These are phyloP conservation scores for Hygrophoropsis aurantiaca DNA, from an alignment of 768 basidiomycete species.

Conservation along the genomic window DNA sequence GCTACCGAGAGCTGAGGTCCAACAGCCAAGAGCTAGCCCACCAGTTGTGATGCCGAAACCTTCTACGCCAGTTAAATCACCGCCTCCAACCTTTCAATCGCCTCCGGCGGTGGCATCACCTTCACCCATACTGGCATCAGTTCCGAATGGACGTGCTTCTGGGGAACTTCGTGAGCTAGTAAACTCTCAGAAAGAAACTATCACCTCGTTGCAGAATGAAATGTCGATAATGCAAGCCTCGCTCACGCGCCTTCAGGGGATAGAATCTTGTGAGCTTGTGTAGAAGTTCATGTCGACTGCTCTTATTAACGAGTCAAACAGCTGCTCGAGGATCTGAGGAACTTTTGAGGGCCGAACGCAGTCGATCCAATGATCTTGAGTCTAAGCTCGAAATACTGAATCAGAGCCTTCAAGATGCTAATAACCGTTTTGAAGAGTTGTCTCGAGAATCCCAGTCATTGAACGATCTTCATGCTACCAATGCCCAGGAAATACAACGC, in stretches of 20 bases:
- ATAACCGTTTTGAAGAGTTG: conserved; percentile 11
- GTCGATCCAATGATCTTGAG: conserved; percentile 17
- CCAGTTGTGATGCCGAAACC: conserved; percentile 33
- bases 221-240: conserved; percentile 26
- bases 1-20: conserved; percentile 44
- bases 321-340: conserved; percentile 13
- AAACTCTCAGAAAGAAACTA: conserved; percentile 15
- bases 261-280: conserved; percentile 28
- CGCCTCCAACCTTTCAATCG: conserved; percentile 19
- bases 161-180: conserved; percentile 15
- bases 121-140: conserved; percentile 14
- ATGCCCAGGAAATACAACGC: conserved; percentile 14
- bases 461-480: conserved; percentile 11
- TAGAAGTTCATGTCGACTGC: not conserved
- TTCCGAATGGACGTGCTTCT: conserved; percentile 6
- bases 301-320: conserved; percentile 6
- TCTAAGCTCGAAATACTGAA: conserved; percentile 18
- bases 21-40: conserved; percentile 28
- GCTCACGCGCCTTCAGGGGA: conserved; percentile 24
- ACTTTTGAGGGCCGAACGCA: conserved; percentile 18
- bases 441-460: conserved; percentile 23
- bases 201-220: conserved; percentile 23
- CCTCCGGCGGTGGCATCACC: conserved; percentile 9
- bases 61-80: conserved; percentile 15
- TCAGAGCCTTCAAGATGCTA: conserved; percentile 2